phyloP scores from a whole-genome alignment of 192 early-diverging fungal species.

The Umbelopsis sp. region DNA sequence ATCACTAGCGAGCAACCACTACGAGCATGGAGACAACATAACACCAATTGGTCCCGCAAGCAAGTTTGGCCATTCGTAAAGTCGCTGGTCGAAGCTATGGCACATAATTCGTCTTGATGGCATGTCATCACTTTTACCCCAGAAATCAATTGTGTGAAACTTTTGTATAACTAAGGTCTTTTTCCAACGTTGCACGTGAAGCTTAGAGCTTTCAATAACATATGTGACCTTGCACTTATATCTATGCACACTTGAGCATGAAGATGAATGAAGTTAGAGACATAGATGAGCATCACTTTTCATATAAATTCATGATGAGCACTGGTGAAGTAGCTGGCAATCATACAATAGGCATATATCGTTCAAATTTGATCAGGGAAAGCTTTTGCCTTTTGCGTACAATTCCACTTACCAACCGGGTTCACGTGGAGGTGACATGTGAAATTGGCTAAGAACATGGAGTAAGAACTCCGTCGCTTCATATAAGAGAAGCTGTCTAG shows the following conservation, averaged over 20 bases:
- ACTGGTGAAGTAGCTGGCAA: too few species aligned
- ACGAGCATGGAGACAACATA: slow-evolving; percentile 51
- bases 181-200: slow-evolving; percentile 21
- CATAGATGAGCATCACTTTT: not conserved
- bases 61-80: slow-evolving; percentile 48
- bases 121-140: slow-evolving; percentile 13
- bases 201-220: not conserved
- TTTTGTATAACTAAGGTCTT: not conserved
- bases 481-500: slow-evolving; percentile 1
- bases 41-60: slow-evolving; percentile 62
- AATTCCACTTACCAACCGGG: slow-evolving; percentile 11
- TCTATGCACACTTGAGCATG: not conserved
- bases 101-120: not conserved
- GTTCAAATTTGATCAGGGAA: not conserved
- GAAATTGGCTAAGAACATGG: not conserved
- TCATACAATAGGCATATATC: not conserved
- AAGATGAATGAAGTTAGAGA: not conserved
- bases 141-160: not conserved
- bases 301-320: too few species aligned
- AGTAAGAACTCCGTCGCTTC: slow-evolving; percentile 4
- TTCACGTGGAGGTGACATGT: slow-evolving; percentile 16
- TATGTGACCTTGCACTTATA: not conserved
- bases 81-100: not conserved
- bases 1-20: slow-evolving; percentile 16
- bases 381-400: not conserved